Percentiles rank a stretch among this genome's conserved stretches.
These are phyloP conservation scores for Pyricularia grisea DNA, from an alignment of 2,329 filamentous ascomycete genomes.

Conservation along the genomic window DNA sequence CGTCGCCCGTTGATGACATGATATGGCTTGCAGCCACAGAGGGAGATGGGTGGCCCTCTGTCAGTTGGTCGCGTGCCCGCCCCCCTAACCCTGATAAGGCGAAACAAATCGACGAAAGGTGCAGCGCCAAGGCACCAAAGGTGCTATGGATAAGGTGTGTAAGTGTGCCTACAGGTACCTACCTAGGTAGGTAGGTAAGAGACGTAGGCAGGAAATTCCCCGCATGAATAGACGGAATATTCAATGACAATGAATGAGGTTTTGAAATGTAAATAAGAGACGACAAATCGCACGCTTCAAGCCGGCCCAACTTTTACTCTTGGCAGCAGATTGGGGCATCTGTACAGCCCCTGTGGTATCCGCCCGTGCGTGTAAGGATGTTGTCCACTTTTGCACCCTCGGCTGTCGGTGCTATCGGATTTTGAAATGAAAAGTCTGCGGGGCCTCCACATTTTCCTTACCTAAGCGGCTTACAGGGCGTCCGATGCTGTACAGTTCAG, in stretches of 20 bases:
- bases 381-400: background rate
- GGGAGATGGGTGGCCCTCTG: background rate
- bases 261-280: background rate
- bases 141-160: background rate
- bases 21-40: background rate
- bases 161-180: too few species aligned
- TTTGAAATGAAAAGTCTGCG: background rate
- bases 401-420: constrained; percentile 1
- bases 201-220: background rate
- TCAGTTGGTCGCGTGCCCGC: background rate
- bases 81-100: background rate
- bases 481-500: background rate
- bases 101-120: background rate
- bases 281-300: background rate
- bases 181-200: background rate
- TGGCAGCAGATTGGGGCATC: background rate
- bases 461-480: background rate
- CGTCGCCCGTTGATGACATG: background rate
- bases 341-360: background rate
- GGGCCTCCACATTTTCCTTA: background rate
- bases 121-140: background rate
- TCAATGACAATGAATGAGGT: background rate
- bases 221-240: background rate
- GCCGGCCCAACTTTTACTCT: background rate
- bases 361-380: background rate